Conservation (phyloP, 495 filamentous ascomycete species). For the Amorphotheca resinae region DNA sequence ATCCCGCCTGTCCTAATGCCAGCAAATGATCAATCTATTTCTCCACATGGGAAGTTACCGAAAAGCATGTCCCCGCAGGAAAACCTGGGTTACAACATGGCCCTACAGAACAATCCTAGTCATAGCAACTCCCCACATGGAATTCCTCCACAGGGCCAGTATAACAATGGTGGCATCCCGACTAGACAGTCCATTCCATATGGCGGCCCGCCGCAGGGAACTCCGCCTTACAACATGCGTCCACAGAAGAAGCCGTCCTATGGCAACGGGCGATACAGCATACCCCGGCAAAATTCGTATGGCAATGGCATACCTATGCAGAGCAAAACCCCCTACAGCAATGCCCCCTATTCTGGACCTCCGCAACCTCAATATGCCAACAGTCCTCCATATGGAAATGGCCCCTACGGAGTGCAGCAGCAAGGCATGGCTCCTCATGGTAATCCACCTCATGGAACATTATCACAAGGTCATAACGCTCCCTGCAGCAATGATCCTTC, state of each 20-base stretch:
- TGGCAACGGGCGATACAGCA: neutral
- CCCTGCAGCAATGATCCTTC: neutral
- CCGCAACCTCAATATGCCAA: slow-evolving; percentile 1
- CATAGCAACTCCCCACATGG: neutral
- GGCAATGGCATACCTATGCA: neutral
- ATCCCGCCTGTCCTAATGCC: slow-evolving; percentile 4
- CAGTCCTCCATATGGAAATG: slow-evolving; percentile 7
- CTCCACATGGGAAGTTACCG: neutral
- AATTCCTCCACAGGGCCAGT: neutral
- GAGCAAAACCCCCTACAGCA: slow-evolving; percentile 3
- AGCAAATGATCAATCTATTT: neutral
- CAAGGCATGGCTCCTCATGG: slow-evolving; percentile 4
- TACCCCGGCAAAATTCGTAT: neutral
- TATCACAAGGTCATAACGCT: neutral
- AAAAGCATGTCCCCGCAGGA: neutral
- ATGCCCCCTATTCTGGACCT: slow-evolving; percentile 1
- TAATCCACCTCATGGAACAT: slow-evolving; percentile 1
- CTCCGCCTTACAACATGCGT: neutral
- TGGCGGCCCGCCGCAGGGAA: neutral
- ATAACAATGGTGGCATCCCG: neutral
- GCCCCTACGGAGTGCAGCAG: slow-evolving; percentile 2
- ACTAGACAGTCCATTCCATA: neutral
- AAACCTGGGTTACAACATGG: neutral
- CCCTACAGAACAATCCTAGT: neutral
- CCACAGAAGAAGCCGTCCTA: neutral